Conservation (phyloP, 1,284 basidiomycete genomes). For the Pseudozyma pruni region DNA sequence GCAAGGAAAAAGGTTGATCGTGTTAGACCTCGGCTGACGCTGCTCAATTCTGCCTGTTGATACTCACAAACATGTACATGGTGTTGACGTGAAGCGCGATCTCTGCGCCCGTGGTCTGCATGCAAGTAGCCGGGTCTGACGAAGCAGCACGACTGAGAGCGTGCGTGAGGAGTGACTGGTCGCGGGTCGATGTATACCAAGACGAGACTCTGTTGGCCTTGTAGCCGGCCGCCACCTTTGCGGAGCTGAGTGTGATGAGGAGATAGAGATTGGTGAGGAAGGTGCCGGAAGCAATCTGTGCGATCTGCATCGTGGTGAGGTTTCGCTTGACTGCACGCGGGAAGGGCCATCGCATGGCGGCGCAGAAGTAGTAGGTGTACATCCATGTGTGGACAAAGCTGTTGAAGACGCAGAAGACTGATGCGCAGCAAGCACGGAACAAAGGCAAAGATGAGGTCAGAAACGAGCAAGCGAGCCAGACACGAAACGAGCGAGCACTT, state of each 20-base stretch:
- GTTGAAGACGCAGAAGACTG: constrained; percentile 63
- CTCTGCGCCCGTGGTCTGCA: constrained; percentile 51
- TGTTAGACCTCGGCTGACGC: too few relatives aligned
- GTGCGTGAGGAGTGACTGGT: constrained; percentile 23
- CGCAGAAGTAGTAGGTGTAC: constrained; percentile 61
- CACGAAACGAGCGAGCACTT: not conserved
- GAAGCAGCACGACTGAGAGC: constrained; percentile 31
- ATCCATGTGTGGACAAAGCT: constrained; percentile 62
- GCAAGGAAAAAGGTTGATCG: too few relatives aligned
- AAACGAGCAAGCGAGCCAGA: not conserved
- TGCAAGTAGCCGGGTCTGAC: constrained; percentile 34
- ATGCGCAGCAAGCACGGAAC: not conserved
- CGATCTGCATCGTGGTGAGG: constrained; percentile 62
- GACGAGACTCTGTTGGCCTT: constrained; percentile 18
- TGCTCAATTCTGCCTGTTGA: not conserved
- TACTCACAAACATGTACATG: constrained; percentile 57
- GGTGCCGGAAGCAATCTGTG: constrained; percentile 59
- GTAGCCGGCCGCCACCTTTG: constrained; percentile 25
- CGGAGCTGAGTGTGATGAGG: constrained; percentile 37
- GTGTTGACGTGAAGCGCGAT: constrained; percentile 61
- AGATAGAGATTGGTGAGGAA: constrained; percentile 60
- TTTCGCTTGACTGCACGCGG: constrained; percentile 57
- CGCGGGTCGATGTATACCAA: constrained; percentile 6
- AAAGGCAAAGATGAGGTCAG: constrained; percentile 5
- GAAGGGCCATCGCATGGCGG: constrained; percentile 58